phyloP scores from a whole-genome alignment of 495 filamentous ascomycete species.

The Penicillium flavigenum region DNA sequence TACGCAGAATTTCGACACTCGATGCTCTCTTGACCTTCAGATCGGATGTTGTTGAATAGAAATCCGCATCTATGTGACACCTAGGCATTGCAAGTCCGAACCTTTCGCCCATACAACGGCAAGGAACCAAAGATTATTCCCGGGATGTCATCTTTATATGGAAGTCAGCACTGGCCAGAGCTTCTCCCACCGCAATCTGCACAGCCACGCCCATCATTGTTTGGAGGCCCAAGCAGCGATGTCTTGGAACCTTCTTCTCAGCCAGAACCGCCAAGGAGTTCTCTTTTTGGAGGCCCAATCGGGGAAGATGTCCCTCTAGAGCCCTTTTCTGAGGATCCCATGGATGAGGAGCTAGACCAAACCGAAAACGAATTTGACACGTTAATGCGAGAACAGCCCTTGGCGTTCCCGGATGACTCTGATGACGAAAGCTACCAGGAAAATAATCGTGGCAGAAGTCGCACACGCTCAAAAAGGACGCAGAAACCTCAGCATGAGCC shows the following conservation, averaged over 20 bases:
- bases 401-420: slow-evolving; percentile 23
- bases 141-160: slow-evolving; percentile 42
- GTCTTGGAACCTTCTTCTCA: slow-evolving; percentile 26
- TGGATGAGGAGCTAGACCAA: slow-evolving; percentile 9
- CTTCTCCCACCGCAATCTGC: slow-evolving; percentile 37
- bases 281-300: slow-evolving; percentile 37
- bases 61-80: slow-evolving; percentile 9
- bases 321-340: slow-evolving; percentile 10
- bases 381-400: slow-evolving; percentile 25
- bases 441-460: slow-evolving; percentile 22
- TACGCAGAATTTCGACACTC: background rate
- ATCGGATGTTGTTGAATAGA: no score
- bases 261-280: slow-evolving; percentile 22
- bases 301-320: slow-evolving; percentile 26
- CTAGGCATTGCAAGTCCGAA: background rate
- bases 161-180: slow-evolving; percentile 21
- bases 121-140: slow-evolving; percentile 8
- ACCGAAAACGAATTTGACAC: slow-evolving; percentile 26
- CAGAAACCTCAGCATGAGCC: background rate
- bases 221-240: slow-evolving; percentile 43
- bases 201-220: slow-evolving; percentile 38
- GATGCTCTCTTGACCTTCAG: background rate
- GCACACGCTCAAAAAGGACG: background rate
- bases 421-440: slow-evolving; percentile 28
- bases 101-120: background rate